Conservation (phyloP, 768 basidiomycete species). For the Cantharellus cinnabarinus region DNA sequence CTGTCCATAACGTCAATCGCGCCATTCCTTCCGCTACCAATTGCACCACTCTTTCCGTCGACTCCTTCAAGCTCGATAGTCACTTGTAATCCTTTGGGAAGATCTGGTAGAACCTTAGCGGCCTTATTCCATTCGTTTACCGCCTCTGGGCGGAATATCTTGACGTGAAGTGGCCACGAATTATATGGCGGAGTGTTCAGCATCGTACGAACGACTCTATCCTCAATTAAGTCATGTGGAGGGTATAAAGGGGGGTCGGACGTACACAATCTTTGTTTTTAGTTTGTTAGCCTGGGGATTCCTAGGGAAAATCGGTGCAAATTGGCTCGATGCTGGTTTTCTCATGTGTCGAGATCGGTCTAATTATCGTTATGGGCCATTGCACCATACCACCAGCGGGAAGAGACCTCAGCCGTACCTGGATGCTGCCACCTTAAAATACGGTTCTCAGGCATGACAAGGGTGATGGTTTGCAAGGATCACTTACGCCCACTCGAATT, state of each 20-base stretch:
- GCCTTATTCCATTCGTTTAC: conserved; percentile 28
- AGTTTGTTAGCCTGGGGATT: not conserved
- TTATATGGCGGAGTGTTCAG: conserved; percentile 44
- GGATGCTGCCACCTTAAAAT: conserved; percentile 42
- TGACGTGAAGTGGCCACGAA: conserved; percentile 54
- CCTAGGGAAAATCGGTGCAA: not conserved
- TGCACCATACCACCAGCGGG: conserved; percentile 11
- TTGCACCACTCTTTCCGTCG: conserved; percentile 37
- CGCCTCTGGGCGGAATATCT: conserved; percentile 49
- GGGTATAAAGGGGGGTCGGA: not conserved
- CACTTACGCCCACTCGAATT: conserved; percentile 48
- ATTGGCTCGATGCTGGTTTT: not conserved
- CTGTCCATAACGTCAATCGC: conserved; percentile 41
- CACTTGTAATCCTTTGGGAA: conserved; percentile 25
- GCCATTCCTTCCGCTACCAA: conserved; percentile 32
- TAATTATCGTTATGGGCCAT: not conserved
- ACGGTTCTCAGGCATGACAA: not conserved
- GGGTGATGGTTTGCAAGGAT: not conserved
- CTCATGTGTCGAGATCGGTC: conserved; percentile 1
- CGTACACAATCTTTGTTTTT: conserved; percentile 15
- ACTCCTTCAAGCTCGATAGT: conserved; percentile 45
- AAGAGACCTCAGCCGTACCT: conserved; percentile 14
- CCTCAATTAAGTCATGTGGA: not conserved
- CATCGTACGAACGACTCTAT: conserved; percentile 42
- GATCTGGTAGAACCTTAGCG: not conserved